These are phyloP conservation scores for Lobosporangium transversale DNA, from an alignment of 192 early-diverging fungal species.

Conservation along the genomic window DNA sequence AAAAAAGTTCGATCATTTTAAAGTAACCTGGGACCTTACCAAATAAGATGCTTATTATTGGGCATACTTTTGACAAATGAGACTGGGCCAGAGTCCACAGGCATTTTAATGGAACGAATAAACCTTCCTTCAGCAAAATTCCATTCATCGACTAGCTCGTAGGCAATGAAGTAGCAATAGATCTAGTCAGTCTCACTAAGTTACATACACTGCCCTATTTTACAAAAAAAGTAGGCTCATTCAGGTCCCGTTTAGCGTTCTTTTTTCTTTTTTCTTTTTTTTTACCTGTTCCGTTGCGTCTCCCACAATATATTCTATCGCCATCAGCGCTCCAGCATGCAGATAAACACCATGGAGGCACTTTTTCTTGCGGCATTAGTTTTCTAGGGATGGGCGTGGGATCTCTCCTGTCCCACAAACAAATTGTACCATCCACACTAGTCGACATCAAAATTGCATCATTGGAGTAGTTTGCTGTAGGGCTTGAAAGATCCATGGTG, in stretches of 20 bases:
- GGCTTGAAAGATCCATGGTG: slow-evolving; percentile 31
- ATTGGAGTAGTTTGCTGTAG: slow-evolving; percentile 32
- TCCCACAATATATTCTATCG: slow-evolving; percentile 79
- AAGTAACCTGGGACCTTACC: slow-evolving; percentile 59
- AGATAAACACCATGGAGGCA: slow-evolving; percentile 80
- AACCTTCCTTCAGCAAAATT: slow-evolving; percentile 73
- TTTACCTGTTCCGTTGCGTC: slow-evolving; percentile 85
- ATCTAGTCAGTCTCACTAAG: no score
- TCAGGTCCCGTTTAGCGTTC: no score
- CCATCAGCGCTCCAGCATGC: slow-evolving; percentile 91
- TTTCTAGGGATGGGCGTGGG: slow-evolving; percentile 59
- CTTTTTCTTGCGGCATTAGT: slow-evolving; percentile 64
- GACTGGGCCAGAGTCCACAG: slow-evolving; percentile 89
- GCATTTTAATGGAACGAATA: slow-evolving; percentile 81
- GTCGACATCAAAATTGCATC: slow-evolving; percentile 71
- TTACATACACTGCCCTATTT: no score
- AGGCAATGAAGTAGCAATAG: not conserved
- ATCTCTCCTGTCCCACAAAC: slow-evolving; percentile 80
- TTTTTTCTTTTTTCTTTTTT: no score
- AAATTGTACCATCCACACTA: slow-evolving; percentile 78
- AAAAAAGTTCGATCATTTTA: not conserved
- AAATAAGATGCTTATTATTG: slow-evolving; percentile 84
- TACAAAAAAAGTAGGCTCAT: no score
- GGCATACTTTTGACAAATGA: slow-evolving; percentile 78
- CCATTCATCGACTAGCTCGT: slow-evolving; percentile 82